phyloP scores from a whole-genome alignment of 23 red algal genomes.

The Gracilaria vermiculophylla region DNA sequence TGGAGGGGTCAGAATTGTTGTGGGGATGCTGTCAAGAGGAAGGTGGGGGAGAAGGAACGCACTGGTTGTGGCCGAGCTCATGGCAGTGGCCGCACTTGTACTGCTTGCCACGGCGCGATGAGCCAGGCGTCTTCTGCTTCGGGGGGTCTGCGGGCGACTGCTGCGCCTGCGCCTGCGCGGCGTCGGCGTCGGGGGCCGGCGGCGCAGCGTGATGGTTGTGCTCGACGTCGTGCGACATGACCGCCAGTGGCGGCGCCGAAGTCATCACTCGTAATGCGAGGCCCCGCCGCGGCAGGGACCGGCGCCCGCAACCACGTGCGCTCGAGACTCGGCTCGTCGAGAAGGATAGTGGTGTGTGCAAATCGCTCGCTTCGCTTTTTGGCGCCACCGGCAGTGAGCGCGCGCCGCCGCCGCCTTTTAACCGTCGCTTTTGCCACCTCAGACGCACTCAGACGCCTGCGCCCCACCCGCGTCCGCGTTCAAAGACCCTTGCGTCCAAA shows the following conservation, averaged over 20 bases:
- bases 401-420: constrained; percentile 5
- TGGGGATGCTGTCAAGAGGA: background rate
- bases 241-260: background rate
- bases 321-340: no score
- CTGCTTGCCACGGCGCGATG: constrained; percentile 54
- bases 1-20: no score
- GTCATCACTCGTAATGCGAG: background rate
- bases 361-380: background rate
- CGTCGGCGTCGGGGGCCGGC: background rate
- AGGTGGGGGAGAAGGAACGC: background rate
- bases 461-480: no score
- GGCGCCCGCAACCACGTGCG: background rate
- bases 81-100: constrained; percentile 65
- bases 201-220: background rate
- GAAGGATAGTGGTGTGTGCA: no score
- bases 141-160: background rate
- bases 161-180: background rate
- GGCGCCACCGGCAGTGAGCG: background rate
- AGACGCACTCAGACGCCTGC: no score
- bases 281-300: background rate
- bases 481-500: background rate
- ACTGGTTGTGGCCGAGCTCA: constrained; percentile 62
- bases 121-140: constrained; percentile 17
- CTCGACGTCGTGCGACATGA: constrained; percentile 44
- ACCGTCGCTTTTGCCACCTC: constrained; percentile 9